Conservation (phyloP, 2,329 filamentous ascomycete genomes). For the Byssoonygena ceratinophila region DNA sequence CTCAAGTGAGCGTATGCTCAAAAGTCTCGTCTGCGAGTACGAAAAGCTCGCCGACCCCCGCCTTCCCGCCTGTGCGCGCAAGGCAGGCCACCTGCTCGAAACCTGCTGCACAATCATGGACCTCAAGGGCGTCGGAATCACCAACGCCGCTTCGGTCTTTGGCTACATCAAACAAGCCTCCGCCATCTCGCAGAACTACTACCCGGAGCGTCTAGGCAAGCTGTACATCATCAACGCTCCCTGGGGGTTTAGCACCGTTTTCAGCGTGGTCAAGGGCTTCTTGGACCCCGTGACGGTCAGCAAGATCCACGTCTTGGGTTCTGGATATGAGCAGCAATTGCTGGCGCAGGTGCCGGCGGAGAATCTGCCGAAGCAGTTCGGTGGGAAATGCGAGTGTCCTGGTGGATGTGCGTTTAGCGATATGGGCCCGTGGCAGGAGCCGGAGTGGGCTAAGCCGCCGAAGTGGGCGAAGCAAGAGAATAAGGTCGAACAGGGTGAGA, state of each 20-base stretch:
- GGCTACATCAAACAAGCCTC: slow-evolving; percentile 77
- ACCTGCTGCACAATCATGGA: slow-evolving; percentile 99
- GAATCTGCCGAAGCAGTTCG: slow-evolving; percentile 79
- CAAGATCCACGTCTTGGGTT: slow-evolving; percentile 87
- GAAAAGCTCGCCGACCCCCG: slow-evolving; percentile 90
- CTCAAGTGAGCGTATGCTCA: slow-evolving; percentile 81
- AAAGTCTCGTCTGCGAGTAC: slow-evolving; percentile 95
- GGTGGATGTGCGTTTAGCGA: slow-evolving; percentile 82
- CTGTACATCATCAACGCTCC: slow-evolving; percentile 97
- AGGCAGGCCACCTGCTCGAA: slow-evolving; percentile 78
- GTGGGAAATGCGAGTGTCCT: slow-evolving; percentile 68
- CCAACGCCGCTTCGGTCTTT: slow-evolving; percentile 73
- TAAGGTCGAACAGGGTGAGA: slow-evolving; percentile 6
- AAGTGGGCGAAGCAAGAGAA: slow-evolving; percentile 30
- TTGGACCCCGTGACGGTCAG: slow-evolving; percentile 91
- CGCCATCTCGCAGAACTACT: slow-evolving; percentile 94
- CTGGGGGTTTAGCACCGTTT: slow-evolving; percentile 85
- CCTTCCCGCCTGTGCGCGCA: slow-evolving; percentile 88
- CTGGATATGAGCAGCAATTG: slow-evolving; percentile 71
- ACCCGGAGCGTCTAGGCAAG: slow-evolving; percentile 90
- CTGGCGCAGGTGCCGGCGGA: slow-evolving; percentile 74
- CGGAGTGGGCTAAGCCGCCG: slow-evolving; percentile 35
- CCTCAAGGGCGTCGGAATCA: slow-evolving; percentile 81
- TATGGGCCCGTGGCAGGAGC: slow-evolving; percentile 67
- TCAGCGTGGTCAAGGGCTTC: slow-evolving; percentile 80